A percentile compares a stretch with the other conserved stretches of the same genome.
Conservation (phyloP, 2,329 filamentous ascomycete genomes). For the Hypoxylon sp. region DNA sequence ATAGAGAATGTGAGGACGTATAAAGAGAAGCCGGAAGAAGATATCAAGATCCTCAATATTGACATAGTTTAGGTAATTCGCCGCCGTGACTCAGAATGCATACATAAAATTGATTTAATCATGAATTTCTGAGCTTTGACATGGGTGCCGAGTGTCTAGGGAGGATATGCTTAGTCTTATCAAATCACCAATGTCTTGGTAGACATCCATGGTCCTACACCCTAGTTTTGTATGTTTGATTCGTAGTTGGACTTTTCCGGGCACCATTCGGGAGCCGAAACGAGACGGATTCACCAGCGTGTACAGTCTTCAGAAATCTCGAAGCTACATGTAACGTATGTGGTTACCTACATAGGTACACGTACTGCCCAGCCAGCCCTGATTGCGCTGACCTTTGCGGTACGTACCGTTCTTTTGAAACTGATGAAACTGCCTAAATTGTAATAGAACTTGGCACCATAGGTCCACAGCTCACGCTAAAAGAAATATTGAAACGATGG, state of each 20-base stretch:
- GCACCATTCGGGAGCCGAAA: background rate
- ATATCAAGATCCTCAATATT: constrained; percentile 97
- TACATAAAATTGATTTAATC: background rate
- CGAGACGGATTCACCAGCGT: background rate
- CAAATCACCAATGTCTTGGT: background rate
- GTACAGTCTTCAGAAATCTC: background rate
- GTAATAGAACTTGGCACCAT: background rate
- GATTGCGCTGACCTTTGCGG: background rate
- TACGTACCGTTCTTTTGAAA: background rate
- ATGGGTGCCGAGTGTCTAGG: background rate
- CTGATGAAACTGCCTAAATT: background rate
- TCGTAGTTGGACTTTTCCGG: background rate
- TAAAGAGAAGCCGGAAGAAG: constrained; percentile 94
- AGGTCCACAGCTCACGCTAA: constrained; percentile 1
- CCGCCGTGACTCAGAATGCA: background rate
- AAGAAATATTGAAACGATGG: background rate
- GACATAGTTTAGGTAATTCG: constrained; percentile 63
- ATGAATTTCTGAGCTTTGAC: background rate
- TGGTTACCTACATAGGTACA: too few species aligned
- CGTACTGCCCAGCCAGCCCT: background rate
- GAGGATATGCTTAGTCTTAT: too few species aligned
- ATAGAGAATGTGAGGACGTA: constrained; percentile 92
- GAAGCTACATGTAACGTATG: too few species aligned
- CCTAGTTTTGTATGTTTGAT: background rate
- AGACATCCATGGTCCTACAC: background rate